These are phyloP conservation scores for Pleurotus platypus DNA, from an alignment of 768 basidiomycete genomes.

Conservation along the genomic window DNA sequence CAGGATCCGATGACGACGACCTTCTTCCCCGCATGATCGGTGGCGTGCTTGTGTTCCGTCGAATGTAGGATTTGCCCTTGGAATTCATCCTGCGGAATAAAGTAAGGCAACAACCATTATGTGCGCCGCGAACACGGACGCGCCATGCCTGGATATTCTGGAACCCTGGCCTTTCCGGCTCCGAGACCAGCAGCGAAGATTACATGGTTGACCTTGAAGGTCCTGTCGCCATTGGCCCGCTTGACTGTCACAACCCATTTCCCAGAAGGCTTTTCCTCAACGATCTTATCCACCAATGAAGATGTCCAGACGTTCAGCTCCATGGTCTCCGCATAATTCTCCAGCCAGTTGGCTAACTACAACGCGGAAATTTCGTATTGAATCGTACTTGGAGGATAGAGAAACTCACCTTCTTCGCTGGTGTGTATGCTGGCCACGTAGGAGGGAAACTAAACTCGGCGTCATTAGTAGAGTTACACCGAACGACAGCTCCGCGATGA, in stretches of 20 bases:
- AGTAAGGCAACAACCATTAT: not conserved
- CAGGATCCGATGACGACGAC: constrained; percentile 61
- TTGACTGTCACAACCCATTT: constrained; percentile 38
- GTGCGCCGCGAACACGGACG: not conserved
- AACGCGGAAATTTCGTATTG: too few relatives aligned
- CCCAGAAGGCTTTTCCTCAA: constrained; percentile 24
- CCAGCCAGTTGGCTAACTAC: constrained; percentile 61
- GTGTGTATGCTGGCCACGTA: constrained; percentile 55
- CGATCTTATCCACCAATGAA: constrained; percentile 28
- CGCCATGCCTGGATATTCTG: constrained; percentile 42
- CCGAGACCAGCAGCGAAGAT: constrained; percentile 53
- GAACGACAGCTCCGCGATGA: constrained; percentile 1
- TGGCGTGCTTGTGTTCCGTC: constrained; percentile 38
- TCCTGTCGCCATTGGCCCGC: constrained; percentile 26
- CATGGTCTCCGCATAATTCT: constrained; percentile 45
- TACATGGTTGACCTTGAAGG: constrained; percentile 43
- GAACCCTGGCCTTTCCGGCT: constrained; percentile 40
- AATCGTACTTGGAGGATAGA: not conserved
- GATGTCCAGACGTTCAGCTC: constrained; percentile 54
- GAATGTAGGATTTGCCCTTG: constrained; percentile 55
- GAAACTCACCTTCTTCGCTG: constrained; percentile 38
- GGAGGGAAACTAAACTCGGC: constrained; percentile 39
- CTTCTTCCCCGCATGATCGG: constrained; percentile 53
- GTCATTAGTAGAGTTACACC: not conserved
- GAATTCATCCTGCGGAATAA: constrained; percentile 32